Evolutionary conservation across 2,329 filamentous ascomycete genomes (phyloP), one percentile per base, ranked within the genome.

Genomic region (Mariannaea elegans): DNA sequence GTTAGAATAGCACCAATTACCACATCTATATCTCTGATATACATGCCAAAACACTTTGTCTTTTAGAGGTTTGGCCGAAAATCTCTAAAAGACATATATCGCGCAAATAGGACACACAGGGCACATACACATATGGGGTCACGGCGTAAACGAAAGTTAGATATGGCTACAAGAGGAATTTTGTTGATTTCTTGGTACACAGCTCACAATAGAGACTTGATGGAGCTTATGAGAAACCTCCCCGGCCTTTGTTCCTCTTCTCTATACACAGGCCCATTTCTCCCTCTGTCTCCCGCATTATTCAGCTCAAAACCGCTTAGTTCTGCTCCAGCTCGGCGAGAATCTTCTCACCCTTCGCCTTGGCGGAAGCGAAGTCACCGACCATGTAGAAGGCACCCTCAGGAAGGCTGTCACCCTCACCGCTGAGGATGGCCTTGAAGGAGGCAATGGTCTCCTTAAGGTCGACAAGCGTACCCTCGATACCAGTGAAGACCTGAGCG

Each of bases 281-380:
- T 66, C 66, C 58, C 65, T 69, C 67, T 65, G 68, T 71, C 73
- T 70, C 71, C 72, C 65, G 70, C 68, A 76, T 76, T 74, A 75
- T 70, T 69, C 69, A 73, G 72, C 66, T 66, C 70, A 74, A 71
- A 65, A 5, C 66, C 70, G 66, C 73, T 80, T 83, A 82, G 75
- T 82, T 82, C 75, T 83, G 82, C 80, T 95, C 92, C 74, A 98
- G 87, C 75, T 98, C 95, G 74, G 95, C 94, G 79, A 99, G 85
- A 87, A 99, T 98, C 93, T 98, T 97, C 90, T 97, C 94, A 85
- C 94, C 95, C 93, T 99, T 99, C 77, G 86, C 89, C 79, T 91
- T 91, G 72, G 94, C 95, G 67, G 92, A 93, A 73, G 92, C 92
- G 73, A 98, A 89, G 86, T 97, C 91, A 79, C 95, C 95, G 80